These are phyloP conservation scores for Saprolegnia parasitica DNA, from an alignment of 352 stramenopile genomes.

Conservation along the genomic window DNA sequence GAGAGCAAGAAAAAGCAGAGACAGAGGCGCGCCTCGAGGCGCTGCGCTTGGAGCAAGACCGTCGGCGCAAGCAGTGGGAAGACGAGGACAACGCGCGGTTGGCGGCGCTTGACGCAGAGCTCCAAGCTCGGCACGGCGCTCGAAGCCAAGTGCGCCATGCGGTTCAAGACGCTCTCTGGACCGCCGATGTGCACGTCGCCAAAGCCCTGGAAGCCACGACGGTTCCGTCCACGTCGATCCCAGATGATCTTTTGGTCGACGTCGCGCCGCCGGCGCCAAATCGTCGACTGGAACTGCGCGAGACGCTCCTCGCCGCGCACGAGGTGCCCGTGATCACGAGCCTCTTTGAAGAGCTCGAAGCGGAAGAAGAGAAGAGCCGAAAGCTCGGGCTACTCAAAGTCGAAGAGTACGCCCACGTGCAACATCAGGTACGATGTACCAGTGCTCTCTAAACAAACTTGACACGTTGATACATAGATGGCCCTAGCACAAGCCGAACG, in stretches of 20 bases:
- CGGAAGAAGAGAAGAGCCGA: conserved; percentile 41
- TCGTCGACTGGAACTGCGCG: neutral
- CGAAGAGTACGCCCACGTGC: conserved; percentile 35
- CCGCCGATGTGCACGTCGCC: neutral
- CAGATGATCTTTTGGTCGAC: neutral
- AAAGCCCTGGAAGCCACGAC: neutral
- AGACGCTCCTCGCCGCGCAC: neutral
- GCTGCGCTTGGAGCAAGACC: conserved; percentile 59
- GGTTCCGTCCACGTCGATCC: neutral
- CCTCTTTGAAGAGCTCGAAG: conserved; percentile 74
- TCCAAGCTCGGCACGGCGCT: conserved; percentile 28
- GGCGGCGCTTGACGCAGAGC: conserved; percentile 43
- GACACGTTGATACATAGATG: neutral
- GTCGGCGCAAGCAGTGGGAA: conserved; percentile 61
- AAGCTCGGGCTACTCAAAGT: conserved; percentile 27
- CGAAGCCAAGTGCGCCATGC: neutral
- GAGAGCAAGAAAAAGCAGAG: conserved; percentile 38
- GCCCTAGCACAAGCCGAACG: conserved; percentile 11
- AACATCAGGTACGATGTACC: conserved; percentile 4
- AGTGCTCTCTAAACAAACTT: neutral
- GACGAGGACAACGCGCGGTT: conserved; percentile 50
- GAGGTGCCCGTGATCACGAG: conserved; percentile 48
- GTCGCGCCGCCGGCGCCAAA: neutral
- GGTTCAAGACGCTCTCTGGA: neutral
- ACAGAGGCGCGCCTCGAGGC: conserved; percentile 53